A percentile compares a stretch with the other conserved stretches of the same genome.
These are phyloP conservation scores for Rosa rugosa DNA, from an alignment of 306 rosid species.

Conservation along the genomic window DNA sequence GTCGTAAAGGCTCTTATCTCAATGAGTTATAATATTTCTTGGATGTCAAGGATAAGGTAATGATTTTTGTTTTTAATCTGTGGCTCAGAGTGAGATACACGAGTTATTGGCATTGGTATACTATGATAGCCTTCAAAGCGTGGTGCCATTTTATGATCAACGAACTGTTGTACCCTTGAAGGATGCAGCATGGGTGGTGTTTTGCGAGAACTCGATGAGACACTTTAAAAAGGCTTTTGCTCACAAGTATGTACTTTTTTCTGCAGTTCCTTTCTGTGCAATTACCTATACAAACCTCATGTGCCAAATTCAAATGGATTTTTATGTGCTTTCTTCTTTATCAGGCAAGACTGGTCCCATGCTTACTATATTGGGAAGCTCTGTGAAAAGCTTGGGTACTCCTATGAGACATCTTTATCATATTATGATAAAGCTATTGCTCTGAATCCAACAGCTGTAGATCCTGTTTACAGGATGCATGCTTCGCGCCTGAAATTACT, in stretches of 20 bases:
- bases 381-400: conserved; percentile 81
- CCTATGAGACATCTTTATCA: conserved; percentile 68
- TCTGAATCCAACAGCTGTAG: conserved; percentile 85
- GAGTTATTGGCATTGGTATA: conserved; percentile 93
- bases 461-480: conserved; percentile 97
- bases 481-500: conserved; percentile 93
- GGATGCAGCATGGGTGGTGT: conserved; percentile 74
- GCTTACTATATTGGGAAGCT: conserved; percentile 96
- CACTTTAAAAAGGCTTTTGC: conserved; percentile 89
- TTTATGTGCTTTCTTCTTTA: conserved; percentile 29
- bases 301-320: conserved; percentile 3
- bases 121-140: conserved; percentile 96
- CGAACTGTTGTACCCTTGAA: conserved; percentile 76
- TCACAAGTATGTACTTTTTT: conserved; percentile 57
- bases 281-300: neutral
- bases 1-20: conserved; percentile 10
- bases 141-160: conserved; percentile 95
- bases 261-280: conserved; percentile 17
- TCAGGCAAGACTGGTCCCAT: conserved; percentile 96
- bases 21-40: conserved; percentile 15
- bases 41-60: conserved; percentile 23
- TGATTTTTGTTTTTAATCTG: conserved; percentile 14
- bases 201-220: conserved; percentile 90
- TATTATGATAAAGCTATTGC: conserved; percentile 78
- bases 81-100: conserved; percentile 85